These are phyloP conservation scores for Botrytis pseudocinerea DNA, from an alignment of 2,329 filamentous ascomycete genomes.

Conservation along the genomic window DNA sequence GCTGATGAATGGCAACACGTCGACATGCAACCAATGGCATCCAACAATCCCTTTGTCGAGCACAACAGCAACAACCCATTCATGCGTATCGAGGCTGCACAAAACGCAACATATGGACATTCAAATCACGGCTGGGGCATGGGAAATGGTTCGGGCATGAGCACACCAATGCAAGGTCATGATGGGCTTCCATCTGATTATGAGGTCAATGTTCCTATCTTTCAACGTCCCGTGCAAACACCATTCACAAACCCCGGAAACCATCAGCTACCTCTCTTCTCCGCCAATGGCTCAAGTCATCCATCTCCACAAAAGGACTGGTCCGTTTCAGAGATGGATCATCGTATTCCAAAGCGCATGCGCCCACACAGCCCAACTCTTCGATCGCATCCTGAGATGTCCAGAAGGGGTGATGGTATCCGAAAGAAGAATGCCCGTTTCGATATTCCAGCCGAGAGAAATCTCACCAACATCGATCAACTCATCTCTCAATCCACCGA, in stretches of 20 bases:
- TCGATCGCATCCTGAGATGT: conserved; percentile 74
- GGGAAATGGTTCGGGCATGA: conserved; percentile 62
- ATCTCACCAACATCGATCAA: conserved; percentile 90
- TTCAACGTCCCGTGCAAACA: conserved; percentile 53
- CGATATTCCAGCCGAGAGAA: conserved; percentile 92
- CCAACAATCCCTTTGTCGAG: conserved; percentile 63
- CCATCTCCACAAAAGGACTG: conserved; percentile 62
- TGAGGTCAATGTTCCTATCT: conserved; percentile 53
- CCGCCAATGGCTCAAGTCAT: conserved; percentile 52
- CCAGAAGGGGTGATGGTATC: conserved; percentile 57
- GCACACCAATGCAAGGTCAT: conserved; percentile 72
- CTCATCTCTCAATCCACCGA: conserved; percentile 85
- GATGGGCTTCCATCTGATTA: conserved; percentile 61
- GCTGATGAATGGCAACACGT: conserved; percentile 64
- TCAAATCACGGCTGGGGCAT: conserved; percentile 38
- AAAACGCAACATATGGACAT: conserved; percentile 43
- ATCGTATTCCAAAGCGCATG: conserved; percentile 60
- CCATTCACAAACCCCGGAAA: conserved; percentile 55
- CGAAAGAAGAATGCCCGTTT: conserved; percentile 99
- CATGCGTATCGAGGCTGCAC: conserved; percentile 59
- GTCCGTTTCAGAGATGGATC: conserved; percentile 52
- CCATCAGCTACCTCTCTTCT: conserved; percentile 56
- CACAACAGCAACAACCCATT: conserved; percentile 64
- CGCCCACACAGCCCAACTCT: conserved; percentile 65
- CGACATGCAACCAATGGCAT: conserved; percentile 64